A percentile compares a stretch with the other conserved stretches of the same genome.
These are phyloP conservation scores for Lepiota venenata DNA, from an alignment of 768 basidiomycete species.

Conservation along the genomic window DNA sequence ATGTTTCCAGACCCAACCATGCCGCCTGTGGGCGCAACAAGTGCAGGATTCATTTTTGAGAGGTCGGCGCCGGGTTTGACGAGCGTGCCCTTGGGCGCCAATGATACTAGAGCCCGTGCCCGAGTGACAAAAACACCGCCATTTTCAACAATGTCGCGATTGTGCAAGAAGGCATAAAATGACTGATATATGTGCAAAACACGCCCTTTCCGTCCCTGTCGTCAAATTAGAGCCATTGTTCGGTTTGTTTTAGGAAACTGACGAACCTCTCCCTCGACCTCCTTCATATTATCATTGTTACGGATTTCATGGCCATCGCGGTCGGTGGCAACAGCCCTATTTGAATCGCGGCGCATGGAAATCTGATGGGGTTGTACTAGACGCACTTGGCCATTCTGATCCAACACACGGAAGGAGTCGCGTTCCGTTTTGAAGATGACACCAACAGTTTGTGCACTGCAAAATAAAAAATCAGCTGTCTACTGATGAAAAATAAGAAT, in stretches of 20 bases:
- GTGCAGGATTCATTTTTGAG: conserved; percentile 88
- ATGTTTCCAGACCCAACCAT: conserved; percentile 80
- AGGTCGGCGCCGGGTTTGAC: conserved; percentile 69
- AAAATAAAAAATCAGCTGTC: conserved; percentile 8
- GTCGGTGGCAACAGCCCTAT: conserved; percentile 84
- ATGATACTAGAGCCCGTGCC: conserved; percentile 74
- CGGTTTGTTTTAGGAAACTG: background rate
- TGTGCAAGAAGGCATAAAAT: conserved; percentile 91
- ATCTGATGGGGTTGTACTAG: conserved; percentile 94
- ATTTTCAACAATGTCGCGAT: conserved; percentile 86
- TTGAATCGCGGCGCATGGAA: conserved; percentile 82
- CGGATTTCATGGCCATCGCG: conserved; percentile 84
- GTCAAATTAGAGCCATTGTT: background rate
- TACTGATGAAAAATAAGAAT: background rate
- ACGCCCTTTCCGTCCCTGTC: conserved; percentile 77
- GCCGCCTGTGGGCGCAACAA: conserved; percentile 61
- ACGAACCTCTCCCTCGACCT: conserved; percentile 82
- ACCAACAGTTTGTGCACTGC: conserved; percentile 87
- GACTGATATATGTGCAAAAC: conserved; percentile 95
- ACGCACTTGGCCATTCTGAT: conserved; percentile 89
- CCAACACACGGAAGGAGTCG: conserved; percentile 92
- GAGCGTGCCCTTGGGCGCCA: conserved; percentile 82
- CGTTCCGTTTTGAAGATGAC: conserved; percentile 98
- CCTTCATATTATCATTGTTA: conserved; percentile 89
- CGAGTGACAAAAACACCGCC: conserved; percentile 94